Percentiles rank a stretch among this genome's conserved stretches.
phyloP scores from a whole-genome alignment of 2,329 filamentous ascomycete species.

The Acrodontium crateriforme region DNA sequence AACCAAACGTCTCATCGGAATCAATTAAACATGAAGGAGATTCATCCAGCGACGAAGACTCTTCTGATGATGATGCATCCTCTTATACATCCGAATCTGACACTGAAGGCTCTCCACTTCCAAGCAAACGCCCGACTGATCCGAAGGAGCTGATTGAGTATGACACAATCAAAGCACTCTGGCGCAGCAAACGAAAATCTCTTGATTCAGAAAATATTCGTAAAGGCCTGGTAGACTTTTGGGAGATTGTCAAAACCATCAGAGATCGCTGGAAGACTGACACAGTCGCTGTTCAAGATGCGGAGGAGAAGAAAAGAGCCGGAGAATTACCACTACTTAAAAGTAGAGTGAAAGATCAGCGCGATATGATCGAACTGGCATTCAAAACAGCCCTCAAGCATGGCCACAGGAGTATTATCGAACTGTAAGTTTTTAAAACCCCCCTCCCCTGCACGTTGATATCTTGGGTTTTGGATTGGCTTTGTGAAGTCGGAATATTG shows the following conservation, averaged over 20 bases:
- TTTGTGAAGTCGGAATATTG: too few relatives aligned
- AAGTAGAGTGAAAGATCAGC: slow-evolving; percentile 43
- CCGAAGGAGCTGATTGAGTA: slow-evolving; percentile 40
- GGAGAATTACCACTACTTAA: slow-evolving; percentile 41
- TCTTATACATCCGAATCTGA: slow-evolving; percentile 40
- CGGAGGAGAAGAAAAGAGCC: slow-evolving; percentile 43
- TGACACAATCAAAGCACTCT: slow-evolving; percentile 47
- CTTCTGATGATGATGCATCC: slow-evolving; percentile 32
- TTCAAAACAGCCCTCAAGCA: slow-evolving; percentile 32
- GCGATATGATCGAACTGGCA: slow-evolving; percentile 41
- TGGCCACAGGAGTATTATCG: slow-evolving; percentile 33
- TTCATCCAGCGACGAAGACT: slow-evolving; percentile 32
- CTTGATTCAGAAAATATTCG: slow-evolving; percentile 39
- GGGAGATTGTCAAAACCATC: slow-evolving; percentile 45
- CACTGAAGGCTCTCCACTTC: slow-evolving; percentile 42
- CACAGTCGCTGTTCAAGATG: slow-evolving; percentile 40
- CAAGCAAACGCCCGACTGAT: slow-evolving; percentile 37
- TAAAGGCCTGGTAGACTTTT: slow-evolving; percentile 41
- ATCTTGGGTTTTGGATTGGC: too few relatives aligned
- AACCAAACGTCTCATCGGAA: slow-evolving; percentile 2
- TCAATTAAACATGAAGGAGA: slow-evolving; percentile 22
- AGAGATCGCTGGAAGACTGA: slow-evolving; percentile 49
- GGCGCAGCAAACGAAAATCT: slow-evolving; percentile 40
- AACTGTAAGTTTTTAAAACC: slow-evolving; percentile 27
- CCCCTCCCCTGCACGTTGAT: too few relatives aligned